Evolutionary conservation across 1,284 basidiomycete species (phyloP), one percentile per base, ranked within the genome.

Genomic region (Athelia sp.): DNA sequence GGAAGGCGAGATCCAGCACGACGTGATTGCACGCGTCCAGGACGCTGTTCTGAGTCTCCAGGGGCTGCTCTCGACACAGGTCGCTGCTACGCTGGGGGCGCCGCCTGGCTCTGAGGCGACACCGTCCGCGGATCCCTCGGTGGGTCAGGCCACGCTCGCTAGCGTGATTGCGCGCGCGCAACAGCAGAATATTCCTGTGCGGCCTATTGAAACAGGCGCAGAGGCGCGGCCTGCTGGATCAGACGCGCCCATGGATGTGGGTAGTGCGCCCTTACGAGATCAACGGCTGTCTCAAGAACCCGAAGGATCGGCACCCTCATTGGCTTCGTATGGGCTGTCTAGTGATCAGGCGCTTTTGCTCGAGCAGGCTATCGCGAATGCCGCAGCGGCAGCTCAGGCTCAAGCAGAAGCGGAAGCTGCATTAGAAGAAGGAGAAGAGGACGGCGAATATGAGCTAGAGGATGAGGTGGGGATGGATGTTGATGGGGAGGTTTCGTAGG

Each of bases 391-490:
- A 29, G 85, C 84, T 1, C 84, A 85, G 55, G 81, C 82, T 11
- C 84, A 85, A 54, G 84, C 84, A 0, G 85, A 87, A 55, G 84
- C 82, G 0, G 84, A 87, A 55, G 84, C 84, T 4, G 82, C 81
- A 0, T 57, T 82, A 51, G 84, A 87, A 59, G 82, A 84, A 56
- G 77, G 81, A 50, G 80, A 78, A 38, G 74, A 78, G 45, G 72
- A 71, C 21, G 76, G 79, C 0, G 64, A 66, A 1, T 63, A 65
- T 0, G 68, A 71, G 14, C 70, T 69, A 8, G 69, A 71, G 10
- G 72, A 70, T 21, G 36, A 4, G n/a, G 19, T 40, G 36, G 36
- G 36, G 9, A 40, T 17, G 36, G 15, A 22, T 22, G n/a, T 22
- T 31, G 70, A 72, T 18, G 72, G 67, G 46, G 64, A 67, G 43